These are phyloP conservation scores for Priceomyces carsonii DNA, from an alignment of 805 yeast species.

Conservation along the genomic window DNA sequence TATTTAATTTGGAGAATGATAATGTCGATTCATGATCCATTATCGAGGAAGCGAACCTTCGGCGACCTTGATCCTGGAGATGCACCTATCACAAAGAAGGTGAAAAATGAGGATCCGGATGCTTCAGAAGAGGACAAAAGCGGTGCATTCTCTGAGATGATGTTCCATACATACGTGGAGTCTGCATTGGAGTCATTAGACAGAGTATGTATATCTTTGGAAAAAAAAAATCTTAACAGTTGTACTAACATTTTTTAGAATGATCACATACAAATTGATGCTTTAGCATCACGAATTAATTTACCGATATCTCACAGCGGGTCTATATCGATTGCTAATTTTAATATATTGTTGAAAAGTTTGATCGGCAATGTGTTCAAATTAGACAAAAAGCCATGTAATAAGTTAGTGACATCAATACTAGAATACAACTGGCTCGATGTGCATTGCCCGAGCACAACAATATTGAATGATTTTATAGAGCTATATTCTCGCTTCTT, in stretches of 20 bases:
- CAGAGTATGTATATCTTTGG: constrained; percentile 35
- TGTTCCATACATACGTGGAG: constrained; percentile 50
- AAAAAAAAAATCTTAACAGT: neutral
- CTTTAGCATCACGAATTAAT: constrained; percentile 58
- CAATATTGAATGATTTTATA: constrained; percentile 33
- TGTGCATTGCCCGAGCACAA: constrained; percentile 1
- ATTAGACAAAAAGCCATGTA: constrained; percentile 58
- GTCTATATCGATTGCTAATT: constrained; percentile 52
- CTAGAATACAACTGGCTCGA: constrained; percentile 68
- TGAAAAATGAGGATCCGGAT: constrained; percentile 7
- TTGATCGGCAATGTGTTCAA: constrained; percentile 66
- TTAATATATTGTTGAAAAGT: constrained; percentile 54
- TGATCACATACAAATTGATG: constrained; percentile 57
- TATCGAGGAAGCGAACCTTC: constrained; percentile 31
- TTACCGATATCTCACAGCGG: constrained; percentile 55
- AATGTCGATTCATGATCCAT: constrained; percentile 40
- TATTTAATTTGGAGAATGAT: too few relatives aligned
- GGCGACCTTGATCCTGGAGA: constrained; percentile 10
- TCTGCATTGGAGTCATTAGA: constrained; percentile 73
- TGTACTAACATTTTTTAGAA: constrained; percentile 28
- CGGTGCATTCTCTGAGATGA: constrained; percentile 33
- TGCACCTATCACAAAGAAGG: constrained; percentile 6
- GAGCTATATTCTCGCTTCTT: constrained; percentile 68
- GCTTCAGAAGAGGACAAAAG: constrained; percentile 8
- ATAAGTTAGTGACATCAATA: constrained; percentile 58